These are phyloP conservation scores for Hypoxylon sp. DNA, from an alignment of 2,329 filamentous ascomycete genomes.

Conservation along the genomic window DNA sequence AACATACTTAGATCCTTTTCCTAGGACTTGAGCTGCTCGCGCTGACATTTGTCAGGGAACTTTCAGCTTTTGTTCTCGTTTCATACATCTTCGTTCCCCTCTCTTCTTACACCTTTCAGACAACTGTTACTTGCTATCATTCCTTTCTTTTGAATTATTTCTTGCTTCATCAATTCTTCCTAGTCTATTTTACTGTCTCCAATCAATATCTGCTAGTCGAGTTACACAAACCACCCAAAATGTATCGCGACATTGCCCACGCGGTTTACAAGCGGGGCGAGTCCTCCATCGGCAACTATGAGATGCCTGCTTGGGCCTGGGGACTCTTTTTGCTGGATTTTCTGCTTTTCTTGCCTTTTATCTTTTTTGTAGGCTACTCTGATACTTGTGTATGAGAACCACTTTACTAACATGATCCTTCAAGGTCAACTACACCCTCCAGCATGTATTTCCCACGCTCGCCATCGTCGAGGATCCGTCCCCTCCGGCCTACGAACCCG, in stretches of 20 bases:
- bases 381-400: neutral
- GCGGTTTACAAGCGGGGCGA: slow-evolving; percentile 58
- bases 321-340: slow-evolving; percentile 59
- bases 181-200: slow-evolving; percentile 16
- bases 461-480: slow-evolving; percentile 72
- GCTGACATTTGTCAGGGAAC: slow-evolving; percentile 29
- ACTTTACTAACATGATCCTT: slow-evolving; percentile 37
- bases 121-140: slow-evolving; percentile 23
- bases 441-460: slow-evolving; percentile 66
- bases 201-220: slow-evolving; percentile 13
- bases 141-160: slow-evolving; percentile 24
- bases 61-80: slow-evolving; percentile 35
- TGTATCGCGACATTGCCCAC: slow-evolving; percentile 56
- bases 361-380: slow-evolving; percentile 59
- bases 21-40: slow-evolving; percentile 9
- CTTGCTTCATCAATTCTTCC: slow-evolving; percentile 14
- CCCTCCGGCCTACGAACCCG: slow-evolving; percentile 68
- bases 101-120: slow-evolving; percentile 22
- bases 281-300: slow-evolving; percentile 49
- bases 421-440: slow-evolving; percentile 68
- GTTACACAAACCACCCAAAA: slow-evolving; percentile 40
- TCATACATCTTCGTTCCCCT: slow-evolving; percentile 17
- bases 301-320: slow-evolving; percentile 60
- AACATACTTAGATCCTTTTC: slow-evolving; percentile 8
- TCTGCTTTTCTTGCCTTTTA: slow-evolving; percentile 62